Evolutionary conservation across 148 eudicot species (phyloP).

Genomic region (Rhododendron molle): DNA sequence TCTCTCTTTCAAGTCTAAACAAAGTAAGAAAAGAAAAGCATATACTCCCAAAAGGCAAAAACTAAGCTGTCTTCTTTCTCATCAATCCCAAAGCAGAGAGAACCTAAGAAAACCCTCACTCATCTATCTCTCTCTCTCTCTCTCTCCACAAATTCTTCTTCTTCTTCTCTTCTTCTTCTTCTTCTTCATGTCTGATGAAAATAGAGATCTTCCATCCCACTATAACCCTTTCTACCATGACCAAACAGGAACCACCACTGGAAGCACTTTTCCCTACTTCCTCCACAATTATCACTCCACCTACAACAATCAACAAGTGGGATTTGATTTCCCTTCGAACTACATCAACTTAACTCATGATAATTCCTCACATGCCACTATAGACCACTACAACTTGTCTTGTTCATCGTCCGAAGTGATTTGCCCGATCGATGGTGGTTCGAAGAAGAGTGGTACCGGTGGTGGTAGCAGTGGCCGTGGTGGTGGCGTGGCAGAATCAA

Average conservation of each 20-base stretch:
- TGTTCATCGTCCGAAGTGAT: constrained; percentile 13
- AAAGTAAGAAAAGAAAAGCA: not conserved
- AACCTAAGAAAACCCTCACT: not conserved
- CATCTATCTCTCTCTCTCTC: not conserved
- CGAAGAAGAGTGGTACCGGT: not conserved
- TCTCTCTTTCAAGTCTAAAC: not conserved
- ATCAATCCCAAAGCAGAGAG: not conserved
- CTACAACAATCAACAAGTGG: not conserved
- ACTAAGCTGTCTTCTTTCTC: not conserved
- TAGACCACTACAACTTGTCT: constrained; percentile 2
- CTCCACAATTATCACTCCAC: not conserved
- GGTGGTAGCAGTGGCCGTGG: not conserved
- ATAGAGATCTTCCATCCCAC: constrained; percentile 7
- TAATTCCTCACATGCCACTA: not conserved
- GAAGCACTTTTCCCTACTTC: constrained; percentile 5
- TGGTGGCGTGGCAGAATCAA: not conserved
- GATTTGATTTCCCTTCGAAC: not conserved
- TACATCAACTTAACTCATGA: not conserved
- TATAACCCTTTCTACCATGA: constrained; percentile 9
- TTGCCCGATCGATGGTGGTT: not conserved
- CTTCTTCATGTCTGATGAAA: constrained; percentile 13
- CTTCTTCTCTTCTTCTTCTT: not conserved
- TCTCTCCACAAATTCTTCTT: not conserved
- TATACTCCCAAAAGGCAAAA: not conserved
- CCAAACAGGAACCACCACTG: not conserved